These are phyloP conservation scores for Dendrostoma leiphaemia DNA, from an alignment of 2,329 filamentous ascomycete species.

Conservation along the genomic window DNA sequence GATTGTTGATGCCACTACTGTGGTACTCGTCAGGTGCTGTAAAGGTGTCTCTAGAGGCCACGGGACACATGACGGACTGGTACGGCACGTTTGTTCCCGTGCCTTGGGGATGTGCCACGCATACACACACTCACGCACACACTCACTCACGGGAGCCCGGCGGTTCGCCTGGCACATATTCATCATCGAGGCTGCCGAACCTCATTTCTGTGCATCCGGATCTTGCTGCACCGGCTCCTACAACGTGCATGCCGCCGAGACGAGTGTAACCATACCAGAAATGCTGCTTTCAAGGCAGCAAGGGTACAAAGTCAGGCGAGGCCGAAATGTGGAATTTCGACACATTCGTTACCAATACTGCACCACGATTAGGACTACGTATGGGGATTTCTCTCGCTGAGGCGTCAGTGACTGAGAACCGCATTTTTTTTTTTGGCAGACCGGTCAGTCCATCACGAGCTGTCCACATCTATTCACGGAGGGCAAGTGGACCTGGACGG, in stretches of 20 bases:
- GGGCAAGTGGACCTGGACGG: not conserved
- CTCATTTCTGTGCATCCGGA: not conserved
- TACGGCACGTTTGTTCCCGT: slow-evolving; percentile 3
- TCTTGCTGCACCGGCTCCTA: not conserved
- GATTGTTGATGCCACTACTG: not conserved
- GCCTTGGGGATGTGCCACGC: not conserved
- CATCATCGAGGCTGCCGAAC: not conserved
- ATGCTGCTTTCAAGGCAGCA: not conserved
- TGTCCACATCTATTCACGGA: not conserved
- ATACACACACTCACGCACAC: no score
- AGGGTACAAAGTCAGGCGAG: no score
- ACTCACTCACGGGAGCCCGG: not conserved
- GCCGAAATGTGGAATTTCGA: no score
- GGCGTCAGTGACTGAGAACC: not conserved
- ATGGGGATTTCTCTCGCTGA: not conserved
- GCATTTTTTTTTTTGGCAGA: not conserved
- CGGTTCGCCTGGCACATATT: not conserved
- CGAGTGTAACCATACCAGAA: not conserved
- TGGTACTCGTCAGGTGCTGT: no score
- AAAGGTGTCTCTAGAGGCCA: not conserved
- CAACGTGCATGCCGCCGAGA: not conserved
- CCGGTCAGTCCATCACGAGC: not conserved
- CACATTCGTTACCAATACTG: no score
- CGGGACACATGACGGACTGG: not conserved
- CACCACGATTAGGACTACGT: not conserved